Base-by-base conservation (phyloP, 305 asterid species). In the Andrographis paniculata region DNA sequence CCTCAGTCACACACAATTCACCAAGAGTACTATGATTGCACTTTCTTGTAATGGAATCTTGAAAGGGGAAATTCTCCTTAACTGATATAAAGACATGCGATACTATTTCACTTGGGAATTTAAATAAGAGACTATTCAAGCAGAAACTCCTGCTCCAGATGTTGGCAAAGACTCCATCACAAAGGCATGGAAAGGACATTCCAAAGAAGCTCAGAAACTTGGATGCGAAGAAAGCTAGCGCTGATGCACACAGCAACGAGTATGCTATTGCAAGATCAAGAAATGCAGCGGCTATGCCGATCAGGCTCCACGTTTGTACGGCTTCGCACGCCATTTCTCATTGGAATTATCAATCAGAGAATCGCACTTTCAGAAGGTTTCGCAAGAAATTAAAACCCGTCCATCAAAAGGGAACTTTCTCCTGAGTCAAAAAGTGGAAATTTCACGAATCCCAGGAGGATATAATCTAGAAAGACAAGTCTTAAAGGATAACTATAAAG, bases 181-280 rank as follows among this genome's bases (percentile, higher is more conserved):
- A 86, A 55, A 87, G 95, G 64, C 96, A 86, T 9, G 93, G 95
- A 53, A 91, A 72, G 52, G 42, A 50, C 54, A 91, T 57, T 23
- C 94, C 87, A 20, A 86, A 75, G 45, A 83, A 56, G 7, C 66
- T 85, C 52, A 91, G 77, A 70, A 86, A 73, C 48, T 67, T 82
- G 16, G 94, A 72, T 0, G 81, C 84, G 9, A 77, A 39, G 72
- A 51, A 91, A 63, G 80, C 84, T 19, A 70, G 59, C 22, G 89
- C 63, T 33, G 96, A 76, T 59, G 80, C 95, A 58, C 92, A 86
- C 9, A 91, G 75, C 48, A 91, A 68, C 45, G 79, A 67, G 58
- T 83, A 86, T 9, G 85, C 85, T 51, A 86, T 79, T 24, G 73
- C 77, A 31, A 86, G 95, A 77, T 86, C 94, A 73, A 86, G 73